These are phyloP conservation scores for Aaosphaeria arxii DNA, from an alignment of 2,329 filamentous ascomycete species.

Conservation along the genomic window DNA sequence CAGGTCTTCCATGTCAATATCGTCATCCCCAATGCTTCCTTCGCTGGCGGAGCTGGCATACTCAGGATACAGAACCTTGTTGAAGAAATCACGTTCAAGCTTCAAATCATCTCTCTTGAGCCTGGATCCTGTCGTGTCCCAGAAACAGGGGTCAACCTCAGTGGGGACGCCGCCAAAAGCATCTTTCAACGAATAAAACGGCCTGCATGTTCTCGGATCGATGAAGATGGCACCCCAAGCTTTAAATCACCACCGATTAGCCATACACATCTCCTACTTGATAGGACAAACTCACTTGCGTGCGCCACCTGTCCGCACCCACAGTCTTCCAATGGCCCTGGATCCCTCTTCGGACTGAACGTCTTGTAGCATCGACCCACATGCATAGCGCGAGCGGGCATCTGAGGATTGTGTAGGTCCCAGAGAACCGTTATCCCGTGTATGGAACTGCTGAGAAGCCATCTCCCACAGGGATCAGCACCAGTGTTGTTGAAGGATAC, in stretches of 20 bases:
- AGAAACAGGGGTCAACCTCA: background rate
- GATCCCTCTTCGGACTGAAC: slow-evolving; percentile 5
- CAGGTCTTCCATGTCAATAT: too few relatives aligned
- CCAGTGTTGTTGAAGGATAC: slow-evolving; percentile 59
- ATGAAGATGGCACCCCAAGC: slow-evolving; percentile 28
- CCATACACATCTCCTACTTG: background rate
- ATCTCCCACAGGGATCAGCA: slow-evolving; percentile 53
- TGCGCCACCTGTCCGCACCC: too few relatives aligned
- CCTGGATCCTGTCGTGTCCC: background rate
- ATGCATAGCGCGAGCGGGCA: slow-evolving; percentile 13
- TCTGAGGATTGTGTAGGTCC: slow-evolving; percentile 34
- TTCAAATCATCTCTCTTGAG: too few relatives aligned
- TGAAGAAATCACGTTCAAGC: background rate
- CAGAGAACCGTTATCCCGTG: slow-evolving; percentile 49
- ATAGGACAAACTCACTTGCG: background rate
- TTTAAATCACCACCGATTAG: background rate
- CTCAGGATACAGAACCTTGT: background rate
- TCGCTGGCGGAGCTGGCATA: background rate
- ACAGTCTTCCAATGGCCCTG: slow-evolving; percentile 4
- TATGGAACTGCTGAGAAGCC: slow-evolving; percentile 59
- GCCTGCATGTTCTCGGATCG: slow-evolving; percentile 21
- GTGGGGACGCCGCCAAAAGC: slow-evolving; percentile 5
- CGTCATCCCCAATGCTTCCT: too few relatives aligned
- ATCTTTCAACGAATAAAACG: slow-evolving; percentile 3
- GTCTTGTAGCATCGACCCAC: slow-evolving; percentile 23